Evolutionary conservation across 768 basidiomycete genomes (phyloP), one percentile per base, ranked within the genome.

Genomic region (Antrodiella citrinella): DNA sequence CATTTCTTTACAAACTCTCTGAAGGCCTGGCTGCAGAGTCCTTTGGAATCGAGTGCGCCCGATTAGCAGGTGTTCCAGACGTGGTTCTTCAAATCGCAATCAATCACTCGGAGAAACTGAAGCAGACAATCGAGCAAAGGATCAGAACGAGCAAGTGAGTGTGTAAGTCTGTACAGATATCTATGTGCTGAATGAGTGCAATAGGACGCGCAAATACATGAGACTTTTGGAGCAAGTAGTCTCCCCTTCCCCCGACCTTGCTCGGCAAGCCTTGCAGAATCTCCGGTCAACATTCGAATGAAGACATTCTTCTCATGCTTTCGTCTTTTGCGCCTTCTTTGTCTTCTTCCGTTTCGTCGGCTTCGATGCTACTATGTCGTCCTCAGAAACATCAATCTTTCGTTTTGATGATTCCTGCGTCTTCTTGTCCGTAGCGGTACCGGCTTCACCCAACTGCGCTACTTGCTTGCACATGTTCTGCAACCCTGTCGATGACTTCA

Each of bases 11-110:
- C 66, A 75, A 69, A 24, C 70, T 97, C 19, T 75, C 77, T 0
- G 66, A 70, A 4, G 92, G 93, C 10, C 69, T 91, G 26, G 85
- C 91, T 3, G 70, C 75, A 72, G 85, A 85, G 59, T 92, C 90
- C 0, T 97, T 93, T 62, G 93, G 93, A 10, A 82, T 96, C 7
- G 93, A 95, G 71, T 95, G 92, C 63, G 92, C 84, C 5, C 78
- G 91, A 41, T 75, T 97, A 21, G 95, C 95, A 0, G 86, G 85
- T 7, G 63, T 98, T 26, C 86, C 91, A 0, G 82, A 86, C 55
- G 53, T 65, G 1, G 73, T 98, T 5, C 72, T 97, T 2, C 65
- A 67, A 4, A 64, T 72, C 4, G 94, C 94, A 13, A 63, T 74
- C 10, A 44, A 22, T 5, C 20, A 21, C 44, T 45, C 64, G n/a